Evolutionary conservation across 1,284 basidiomycete species (phyloP), one percentile per base, ranked within the genome.

Genomic region (Agroathelia rolfsii): DNA sequence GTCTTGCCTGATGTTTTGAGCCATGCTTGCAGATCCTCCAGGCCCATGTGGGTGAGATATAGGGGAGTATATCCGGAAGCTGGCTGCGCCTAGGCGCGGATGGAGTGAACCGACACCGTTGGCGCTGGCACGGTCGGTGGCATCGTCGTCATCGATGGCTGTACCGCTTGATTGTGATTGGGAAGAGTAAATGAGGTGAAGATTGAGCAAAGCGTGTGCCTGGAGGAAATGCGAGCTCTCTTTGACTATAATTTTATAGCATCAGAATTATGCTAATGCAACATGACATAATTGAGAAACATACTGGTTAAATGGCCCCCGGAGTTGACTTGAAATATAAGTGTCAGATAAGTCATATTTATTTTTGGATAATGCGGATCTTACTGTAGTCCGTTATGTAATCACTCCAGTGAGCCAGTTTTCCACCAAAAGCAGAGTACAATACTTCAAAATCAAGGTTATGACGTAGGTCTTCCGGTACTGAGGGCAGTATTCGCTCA

Each of bases 351-450:
- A 8, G 21, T 24, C 15, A 22, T 18, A 28, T 31, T 32, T 32
- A 24, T 33, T 24, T 19, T 43, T 16, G 39, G 38, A 16, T 34
- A 33, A 19, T 28, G 13, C 67, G 45, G 36, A 41, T 47, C 73
- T 44, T 41, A 80, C 80, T 58, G 50, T 73, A 85, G 44, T 86
- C 83, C 0, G 71, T 71, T 40, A 81, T 57, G 50, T 76, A 86
- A 45, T 86, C 83, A 28, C 76, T 66, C 71, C 83, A 81, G 50
- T 87, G 84, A 1, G 75, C 78, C 26, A 87, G 52, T 50, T 85
- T 85, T 12, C 85, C 85, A 9, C 84, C 85, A 48, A 87, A 85
- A 0, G 78, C 78, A 11, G 77, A 73, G 44, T 74, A 86, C 26
- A 87, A 56, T 24, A 61, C 55, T 34, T 86, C 82, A 42, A 88